These are phyloP conservation scores for Epichloe coenophiala DNA, from an alignment of 2,329 filamentous ascomycete genomes.

Conservation along the genomic window DNA sequence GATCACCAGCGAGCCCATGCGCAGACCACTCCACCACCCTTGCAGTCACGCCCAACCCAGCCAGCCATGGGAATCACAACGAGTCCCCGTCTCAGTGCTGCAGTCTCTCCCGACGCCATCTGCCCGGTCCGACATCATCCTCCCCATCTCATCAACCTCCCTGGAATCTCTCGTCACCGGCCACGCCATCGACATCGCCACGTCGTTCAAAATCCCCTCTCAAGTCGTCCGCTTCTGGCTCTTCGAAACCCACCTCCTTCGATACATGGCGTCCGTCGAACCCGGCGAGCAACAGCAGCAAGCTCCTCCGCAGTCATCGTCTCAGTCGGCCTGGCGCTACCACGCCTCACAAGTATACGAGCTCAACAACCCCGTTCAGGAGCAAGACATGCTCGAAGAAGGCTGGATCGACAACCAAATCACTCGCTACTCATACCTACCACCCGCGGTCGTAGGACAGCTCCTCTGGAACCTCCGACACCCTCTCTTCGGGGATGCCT, in stretches of 20 bases:
- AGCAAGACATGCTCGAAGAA: conserved; percentile 37
- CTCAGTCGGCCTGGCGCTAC: conserved; percentile 15
- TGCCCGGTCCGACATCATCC: conserved; percentile 38
- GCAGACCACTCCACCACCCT: conserved; percentile 16
- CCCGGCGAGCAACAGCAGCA: conserved; percentile 19
- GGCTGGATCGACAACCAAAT: conserved; percentile 40
- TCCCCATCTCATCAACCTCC: conserved; percentile 33
- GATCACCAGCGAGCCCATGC: conserved; percentile 7
- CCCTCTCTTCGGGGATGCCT: conserved; percentile 26
- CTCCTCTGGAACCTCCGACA: conserved; percentile 44
- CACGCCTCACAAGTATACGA: conserved; percentile 38
- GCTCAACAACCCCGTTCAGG: conserved; percentile 44
- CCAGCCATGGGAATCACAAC: conserved; percentile 29
- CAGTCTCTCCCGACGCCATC: conserved; percentile 33
- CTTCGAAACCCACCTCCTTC: conserved; percentile 38
- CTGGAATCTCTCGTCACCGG: conserved; percentile 36
- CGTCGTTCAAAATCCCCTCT: conserved; percentile 40
- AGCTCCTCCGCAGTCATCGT: conserved; percentile 19
- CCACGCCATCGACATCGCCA: conserved; percentile 39
- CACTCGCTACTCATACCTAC: conserved; percentile 38
- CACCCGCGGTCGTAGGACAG: conserved; percentile 42
- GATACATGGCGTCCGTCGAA: conserved; percentile 45
- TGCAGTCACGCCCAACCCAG: conserved; percentile 12
- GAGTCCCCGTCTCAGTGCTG: conserved; percentile 36
- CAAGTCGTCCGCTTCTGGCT: conserved; percentile 50